Conservation (phyloP, 2,329 filamentous ascomycete genomes). For the Chrysosporium queenslandicum region DNA sequence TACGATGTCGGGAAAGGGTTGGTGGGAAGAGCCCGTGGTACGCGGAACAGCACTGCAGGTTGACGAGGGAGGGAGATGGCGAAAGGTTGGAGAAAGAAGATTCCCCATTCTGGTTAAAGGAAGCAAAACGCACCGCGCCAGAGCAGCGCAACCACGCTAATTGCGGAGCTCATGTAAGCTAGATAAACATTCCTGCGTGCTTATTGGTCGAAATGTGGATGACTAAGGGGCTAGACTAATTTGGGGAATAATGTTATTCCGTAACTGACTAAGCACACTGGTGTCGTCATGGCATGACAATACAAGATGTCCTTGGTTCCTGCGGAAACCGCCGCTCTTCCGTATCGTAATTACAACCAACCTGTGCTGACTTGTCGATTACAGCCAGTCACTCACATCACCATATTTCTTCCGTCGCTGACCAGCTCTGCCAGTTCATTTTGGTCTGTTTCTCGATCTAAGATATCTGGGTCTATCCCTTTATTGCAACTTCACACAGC, state of each 20-base stretch:
- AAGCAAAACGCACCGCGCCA: not conserved
- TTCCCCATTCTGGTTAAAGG: not conserved
- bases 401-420: no score
- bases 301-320: not conserved
- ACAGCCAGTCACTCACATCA: not conserved
- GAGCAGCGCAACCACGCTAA: not conserved
- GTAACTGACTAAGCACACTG: not conserved
- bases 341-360: not conserved
- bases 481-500: not conserved
- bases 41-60: not conserved
- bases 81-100: not conserved
- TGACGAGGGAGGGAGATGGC: not conserved
- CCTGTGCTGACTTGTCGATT: not conserved
- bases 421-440: no score
- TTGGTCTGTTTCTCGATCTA: no score
- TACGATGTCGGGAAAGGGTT: not conserved
- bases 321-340: not conserved
- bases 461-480: not conserved
- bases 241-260: conserved; percentile 12
- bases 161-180: not conserved
- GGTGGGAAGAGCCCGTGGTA: not conserved
- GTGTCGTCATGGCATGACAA: not conserved
- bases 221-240: conserved; percentile 21
- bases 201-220: conserved; percentile 28
- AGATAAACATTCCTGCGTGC: conserved; percentile 20